Base-by-base conservation (phyloP, 2,329 filamentous ascomycete genomes). In the Stagonosporopsis vannaccii region DNA sequence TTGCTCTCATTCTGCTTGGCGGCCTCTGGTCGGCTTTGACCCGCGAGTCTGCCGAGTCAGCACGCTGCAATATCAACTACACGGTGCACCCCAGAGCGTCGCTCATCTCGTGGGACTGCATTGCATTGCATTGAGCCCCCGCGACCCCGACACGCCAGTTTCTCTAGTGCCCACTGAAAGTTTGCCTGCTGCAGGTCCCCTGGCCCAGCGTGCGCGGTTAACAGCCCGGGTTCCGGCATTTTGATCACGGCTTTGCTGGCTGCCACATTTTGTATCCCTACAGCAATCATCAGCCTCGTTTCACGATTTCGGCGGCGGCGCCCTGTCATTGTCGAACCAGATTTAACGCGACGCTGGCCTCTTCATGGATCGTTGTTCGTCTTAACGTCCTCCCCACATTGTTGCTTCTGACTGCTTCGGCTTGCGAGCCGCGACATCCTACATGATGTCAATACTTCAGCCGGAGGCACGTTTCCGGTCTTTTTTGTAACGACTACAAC, bases 391-490 rank as follows among this genome's bases (percentile, higher is more conserved):
- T 28, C 26, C 19, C 26, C 36, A 17, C 28, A 30, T 46, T 43
- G 51, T 48, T 51, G 33, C 35, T 36, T 45, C 26, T 36, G n/a
- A 51, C 47, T 48, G 44, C 25, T n/a, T 58, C 42, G 55, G 55
- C 30, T 46, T 9, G n/a, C 54, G 17, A 39, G 45, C 46, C 56
- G 47, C 39, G 32, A 47, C 46, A 33, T 47, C 13, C 36, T 17
- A 15, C 25, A 51, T 43, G 42, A 72, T 71, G 69, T 69, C 70
- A 42, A 58, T 68, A 25, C 63, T 75, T 6, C 62, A 74, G 41
- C 72, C 72, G 28, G 72, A 75, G 44, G 54, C 35, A 52, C 23
- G 49, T 52, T 33, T 13, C 22, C 17, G 17, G 12, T 26, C 35
- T 13, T 9, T 13, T 19, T 8, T 13, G n/a, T 20, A 45, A 28